Conservation (phyloP, 2,329 filamentous ascomycete species). For the Drechslerella dactyloides region DNA sequence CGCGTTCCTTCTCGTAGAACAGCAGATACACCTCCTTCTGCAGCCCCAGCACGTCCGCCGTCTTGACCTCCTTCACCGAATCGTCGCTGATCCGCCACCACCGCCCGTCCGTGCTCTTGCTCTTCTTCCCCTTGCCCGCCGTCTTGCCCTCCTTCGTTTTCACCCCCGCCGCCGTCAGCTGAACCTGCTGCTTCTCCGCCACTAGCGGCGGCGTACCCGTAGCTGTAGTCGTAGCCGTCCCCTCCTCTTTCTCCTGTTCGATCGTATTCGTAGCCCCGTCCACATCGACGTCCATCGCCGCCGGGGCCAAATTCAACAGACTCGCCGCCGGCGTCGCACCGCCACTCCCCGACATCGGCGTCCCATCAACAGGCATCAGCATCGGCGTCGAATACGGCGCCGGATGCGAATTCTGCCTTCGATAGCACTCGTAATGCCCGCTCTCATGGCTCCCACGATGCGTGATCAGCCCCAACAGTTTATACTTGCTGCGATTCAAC, state of each 20-base stretch:
- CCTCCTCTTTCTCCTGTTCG: no score
- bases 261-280: neutral
- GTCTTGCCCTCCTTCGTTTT: conserved; percentile 14
- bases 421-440: conserved; percentile 95
- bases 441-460: conserved; percentile 96
- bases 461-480: conserved; percentile 82
- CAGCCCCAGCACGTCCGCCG: conserved; percentile 87
- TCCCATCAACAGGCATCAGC: conserved; percentile 62
- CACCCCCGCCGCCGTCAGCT: conserved; percentile 9
- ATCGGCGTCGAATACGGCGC: conserved; percentile 78
- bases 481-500: conserved; percentile 78
- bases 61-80: conserved; percentile 93
- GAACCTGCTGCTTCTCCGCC: neutral
- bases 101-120: conserved; percentile 68
- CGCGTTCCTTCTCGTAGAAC: conserved; percentile 74
- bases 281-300: no score
- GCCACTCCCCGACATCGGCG: conserved; percentile 4
- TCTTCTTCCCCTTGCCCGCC: conserved; percentile 59
- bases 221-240: neutral
- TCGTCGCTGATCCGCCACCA: conserved; percentile 99
- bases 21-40: conserved; percentile 94
- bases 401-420: conserved; percentile 75
- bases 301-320: conserved; percentile 8
- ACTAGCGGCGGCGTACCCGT: neutral
- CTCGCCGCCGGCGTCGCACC: conserved; percentile 39